Base-by-base conservation (phyloP, 495 filamentous ascomycete species). In the Halenospora varia region DNA sequence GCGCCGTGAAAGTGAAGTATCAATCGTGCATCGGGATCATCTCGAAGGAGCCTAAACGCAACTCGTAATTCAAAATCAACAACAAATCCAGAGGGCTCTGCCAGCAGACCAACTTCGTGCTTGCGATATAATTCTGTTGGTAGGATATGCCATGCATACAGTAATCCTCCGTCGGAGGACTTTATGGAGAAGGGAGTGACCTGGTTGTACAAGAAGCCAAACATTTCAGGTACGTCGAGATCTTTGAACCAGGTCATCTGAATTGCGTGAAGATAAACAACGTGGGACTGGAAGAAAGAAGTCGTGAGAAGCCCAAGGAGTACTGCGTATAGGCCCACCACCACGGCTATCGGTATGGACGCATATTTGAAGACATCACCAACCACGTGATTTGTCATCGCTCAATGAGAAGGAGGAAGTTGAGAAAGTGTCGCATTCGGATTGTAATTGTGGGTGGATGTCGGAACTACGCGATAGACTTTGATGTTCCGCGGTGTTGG, bases 161-260 rank as follows among this genome's bases (percentile, higher is more conserved):
- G 71, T 18, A 61, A 66, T 57, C 82, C 75, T 29, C 74, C 74
- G 54, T 84, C 79, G 11, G 74, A 60, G 2, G 85, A 79, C 18
- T 65, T 66, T 51, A 90, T 76, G 0, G 70, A 70, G 64, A 90
- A 89, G 0, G 86, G 80, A 0, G 81, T 85, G 20, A 85, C 81
- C 68, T 90, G 86, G 63, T 85, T 86, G 29, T 56, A 87, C 39
- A 89, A 74, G 64, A 93, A 96, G 0, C 91, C 91, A 75, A 90
- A 95, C 22, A 79, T 71, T 62, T 93, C 87, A 0, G 88, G 85
- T 25, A 81, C 69, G 59, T 90, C 82, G 29, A 89, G 51, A 64
- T 93, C 77, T 52, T 88, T 77, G 81, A 83, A 90, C 63, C 81
- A 80, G 15, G 80, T 70, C 0, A 86, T 86, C 61, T 90, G 82